Conservation (phyloP, 2,329 filamentous ascomycete genomes). For the Colletotrichum sp. region DNA sequence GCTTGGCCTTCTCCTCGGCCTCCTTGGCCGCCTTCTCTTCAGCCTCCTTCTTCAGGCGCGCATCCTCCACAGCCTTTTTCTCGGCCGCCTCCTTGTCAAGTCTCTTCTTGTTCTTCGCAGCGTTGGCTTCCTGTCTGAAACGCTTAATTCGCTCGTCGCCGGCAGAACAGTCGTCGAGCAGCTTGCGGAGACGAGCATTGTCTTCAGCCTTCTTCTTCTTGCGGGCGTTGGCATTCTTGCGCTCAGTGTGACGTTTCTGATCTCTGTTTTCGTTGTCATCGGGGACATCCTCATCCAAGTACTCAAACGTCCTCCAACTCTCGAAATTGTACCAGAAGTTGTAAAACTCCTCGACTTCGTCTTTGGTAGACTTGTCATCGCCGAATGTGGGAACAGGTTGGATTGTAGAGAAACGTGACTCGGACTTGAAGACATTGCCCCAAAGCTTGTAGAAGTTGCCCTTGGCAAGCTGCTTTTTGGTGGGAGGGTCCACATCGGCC, state of each 20-base stretch:
- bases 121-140: conserved; percentile 90
- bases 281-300: conserved; percentile 97
- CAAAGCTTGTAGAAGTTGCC: conserved; percentile 92
- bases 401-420: conserved; percentile 89
- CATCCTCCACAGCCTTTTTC: conserved; percentile 86
- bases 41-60: conserved; percentile 80
- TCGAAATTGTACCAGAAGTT: conserved; percentile 99
- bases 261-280: conserved; percentile 99
- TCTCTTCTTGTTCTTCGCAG: conserved; percentile 95
- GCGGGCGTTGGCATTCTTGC: conserved; percentile 96
- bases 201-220: conserved; percentile 99
- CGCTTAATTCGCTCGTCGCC: conserved; percentile 96
- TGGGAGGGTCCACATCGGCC: conserved; percentile 89
- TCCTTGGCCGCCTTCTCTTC: conserved; percentile 82
- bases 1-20: conserved; percentile 86
- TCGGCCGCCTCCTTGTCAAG: conserved; percentile 90
- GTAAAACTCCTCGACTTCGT: conserved; percentile 95
- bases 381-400: conserved; percentile 90
- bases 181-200: conserved; percentile 84
- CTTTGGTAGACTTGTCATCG: conserved; percentile 81
- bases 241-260: conserved; percentile 97
- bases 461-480: conserved; percentile 87
- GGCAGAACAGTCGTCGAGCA: conserved; percentile 86
- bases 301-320: conserved; percentile 97
- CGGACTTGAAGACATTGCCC: conserved; percentile 87